These are phyloP conservation scores for Macadamia integrifolia DNA, from an alignment of 164 flowering plant species.

Conservation along the genomic window DNA sequence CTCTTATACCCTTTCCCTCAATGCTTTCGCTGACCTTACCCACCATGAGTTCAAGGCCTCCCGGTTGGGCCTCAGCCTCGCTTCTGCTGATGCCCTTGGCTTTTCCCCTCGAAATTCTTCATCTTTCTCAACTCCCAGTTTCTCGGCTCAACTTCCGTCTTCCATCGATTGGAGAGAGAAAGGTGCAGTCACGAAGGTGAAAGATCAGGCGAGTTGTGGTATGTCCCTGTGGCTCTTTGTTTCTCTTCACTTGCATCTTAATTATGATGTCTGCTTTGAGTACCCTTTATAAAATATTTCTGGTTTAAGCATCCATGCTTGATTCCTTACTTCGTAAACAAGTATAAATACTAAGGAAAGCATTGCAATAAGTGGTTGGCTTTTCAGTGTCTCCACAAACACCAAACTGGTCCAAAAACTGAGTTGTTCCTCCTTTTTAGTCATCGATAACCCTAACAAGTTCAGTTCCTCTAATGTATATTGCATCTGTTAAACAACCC, in stretches of 20 bases:
- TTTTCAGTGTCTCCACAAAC: too few species aligned
- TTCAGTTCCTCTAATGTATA: too few species aligned
- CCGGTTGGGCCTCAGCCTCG: slow-evolving; percentile 47
- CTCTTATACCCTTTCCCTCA: slow-evolving; percentile 58
- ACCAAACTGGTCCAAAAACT: too few species aligned
- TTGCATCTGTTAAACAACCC: not conserved
- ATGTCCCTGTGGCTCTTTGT: slow-evolving; percentile 28
- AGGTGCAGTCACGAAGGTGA: slow-evolving; percentile 82
- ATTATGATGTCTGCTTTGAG: not conserved
- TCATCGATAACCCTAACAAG: too few species aligned
- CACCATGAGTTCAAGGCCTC: slow-evolving; percentile 71
- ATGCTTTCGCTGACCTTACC: slow-evolving; percentile 83
- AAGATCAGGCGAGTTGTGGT: slow-evolving; percentile 94
- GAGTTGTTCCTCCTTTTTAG: too few species aligned
- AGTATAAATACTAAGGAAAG: not conserved
- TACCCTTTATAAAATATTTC: too few species aligned
- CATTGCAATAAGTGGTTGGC: too few species aligned
- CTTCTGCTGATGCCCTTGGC: not conserved
- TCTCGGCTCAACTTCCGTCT: slow-evolving; percentile 38
- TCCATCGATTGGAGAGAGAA: slow-evolving; percentile 87
- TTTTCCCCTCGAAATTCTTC: not conserved
- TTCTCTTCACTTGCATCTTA: slow-evolving; percentile 2
- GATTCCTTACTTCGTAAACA: not conserved
- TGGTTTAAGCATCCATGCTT: not conserved
- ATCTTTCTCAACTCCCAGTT: not conserved